Base-by-base conservation (phyloP, 2,329 filamentous ascomycete genomes). In the Akanthomyces dipterigenus region DNA sequence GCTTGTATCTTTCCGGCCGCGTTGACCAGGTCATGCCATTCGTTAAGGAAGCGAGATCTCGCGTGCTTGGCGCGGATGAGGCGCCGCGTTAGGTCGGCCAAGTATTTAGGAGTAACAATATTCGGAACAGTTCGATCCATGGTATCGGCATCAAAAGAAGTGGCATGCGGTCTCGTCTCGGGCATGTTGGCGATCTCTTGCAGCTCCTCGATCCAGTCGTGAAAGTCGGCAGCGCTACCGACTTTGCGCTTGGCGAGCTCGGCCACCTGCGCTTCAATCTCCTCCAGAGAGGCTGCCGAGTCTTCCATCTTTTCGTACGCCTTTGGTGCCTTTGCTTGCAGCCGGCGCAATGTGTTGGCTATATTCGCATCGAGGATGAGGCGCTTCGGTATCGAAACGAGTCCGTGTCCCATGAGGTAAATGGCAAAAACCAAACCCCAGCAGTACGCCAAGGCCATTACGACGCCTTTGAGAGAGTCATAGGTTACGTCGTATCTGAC, bases 191-290 rank as follows among this genome's bases (percentile, higher is more conserved):
- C 86, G 65, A 88, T 84, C 65, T 98, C 93, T 3, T 86, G 87
- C 36, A 99, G 78, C 70, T 99, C 95, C 66, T 98, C 93, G 65
- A 99, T 96, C 95, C 95, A 99, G 67, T 96, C 93, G 66, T 88
- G 85, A 69, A 93, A 95, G 46, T 89, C 83, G 60, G 80, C 78
- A 5, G 90, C 87, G 26, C 86, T 90, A 18, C 89, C 91, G 3
- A 85, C 88, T 77, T 96, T 97, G 66, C 92, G 85, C 65, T 88
- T 86, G 65, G 88, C 86, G 45, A 99, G 80, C 71, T 95, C 90
- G 22, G 82, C 76, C 3, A 98, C 88, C 70, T 96, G 91, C 3
- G 83, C 80, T 71, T 97, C 93, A 18, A 96, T 78, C 63, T 91
- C 87, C 66, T 96, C 91, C 20, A 98, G 77, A 62, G 86, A 87